These are phyloP conservation scores for fission yeast (Schizosaccharomyces pombe) DNA, from an alignment of 805 yeast species.

Conservation along the genomic window DNA sequence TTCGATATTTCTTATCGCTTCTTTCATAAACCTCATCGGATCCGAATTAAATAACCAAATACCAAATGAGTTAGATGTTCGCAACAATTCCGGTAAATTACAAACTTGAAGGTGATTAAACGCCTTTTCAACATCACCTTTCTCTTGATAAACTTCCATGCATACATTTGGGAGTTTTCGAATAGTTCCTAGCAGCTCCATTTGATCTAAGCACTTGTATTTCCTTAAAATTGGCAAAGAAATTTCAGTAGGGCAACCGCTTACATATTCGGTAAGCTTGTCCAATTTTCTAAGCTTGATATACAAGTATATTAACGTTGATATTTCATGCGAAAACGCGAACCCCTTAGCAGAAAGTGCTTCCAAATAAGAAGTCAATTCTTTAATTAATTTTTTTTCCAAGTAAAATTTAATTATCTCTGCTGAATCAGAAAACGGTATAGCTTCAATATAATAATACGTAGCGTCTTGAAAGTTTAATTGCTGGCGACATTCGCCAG, in stretches of 20 bases:
- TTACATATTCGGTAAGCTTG: background rate
- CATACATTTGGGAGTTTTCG: background rate
- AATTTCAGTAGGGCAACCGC: background rate
- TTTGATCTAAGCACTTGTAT: background rate
- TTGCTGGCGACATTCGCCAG: background rate
- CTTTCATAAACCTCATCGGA: background rate
- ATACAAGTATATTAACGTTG: background rate
- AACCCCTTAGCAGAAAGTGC: background rate
- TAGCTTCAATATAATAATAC: background rate
- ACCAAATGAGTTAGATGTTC: background rate
- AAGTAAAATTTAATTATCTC: background rate
- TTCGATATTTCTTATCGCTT: background rate
- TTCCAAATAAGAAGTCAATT: background rate
- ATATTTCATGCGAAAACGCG: background rate
- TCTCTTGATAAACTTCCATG: background rate
- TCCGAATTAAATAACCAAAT: background rate
- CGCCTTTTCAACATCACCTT: background rate
- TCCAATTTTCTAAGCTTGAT: background rate
- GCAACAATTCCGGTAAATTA: background rate
- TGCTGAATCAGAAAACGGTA: background rate
- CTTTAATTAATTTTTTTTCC: background rate
- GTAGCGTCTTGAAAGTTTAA: background rate
- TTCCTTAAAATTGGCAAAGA: background rate
- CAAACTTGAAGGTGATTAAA: background rate
- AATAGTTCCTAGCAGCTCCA: background rate